These are phyloP conservation scores for Kodamaea sagamina DNA, from an alignment of 805 yeast genomes.

Conservation along the genomic window DNA sequence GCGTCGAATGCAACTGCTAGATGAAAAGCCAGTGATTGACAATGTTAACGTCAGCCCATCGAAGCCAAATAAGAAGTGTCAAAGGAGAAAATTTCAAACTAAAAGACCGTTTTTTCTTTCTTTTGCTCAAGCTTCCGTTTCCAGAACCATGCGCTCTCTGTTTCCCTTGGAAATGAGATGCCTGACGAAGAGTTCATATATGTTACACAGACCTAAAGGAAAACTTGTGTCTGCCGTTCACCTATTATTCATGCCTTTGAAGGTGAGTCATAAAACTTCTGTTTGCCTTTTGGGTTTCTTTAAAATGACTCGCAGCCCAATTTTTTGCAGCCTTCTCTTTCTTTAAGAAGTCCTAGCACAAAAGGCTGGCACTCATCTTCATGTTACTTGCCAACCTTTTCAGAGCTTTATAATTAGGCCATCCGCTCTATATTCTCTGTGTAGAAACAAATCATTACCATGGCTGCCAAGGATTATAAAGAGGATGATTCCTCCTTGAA, in stretches of 20 bases:
- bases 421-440: not conserved
- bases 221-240: constrained; percentile 4
- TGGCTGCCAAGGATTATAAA: constrained; percentile 2
- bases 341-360: constrained; percentile 1
- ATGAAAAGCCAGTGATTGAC: no score
- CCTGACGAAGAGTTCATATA: not conserved
- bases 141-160: constrained; percentile 2
- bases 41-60: no score
- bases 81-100: not conserved
- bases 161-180: not conserved
- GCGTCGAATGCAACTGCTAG: no score
- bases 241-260: not conserved
- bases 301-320: not conserved
- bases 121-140: not conserved
- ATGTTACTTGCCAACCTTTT: not conserved
- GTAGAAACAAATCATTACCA: not conserved
- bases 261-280: constrained; percentile 5
- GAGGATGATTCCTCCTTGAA: constrained; percentile 13
- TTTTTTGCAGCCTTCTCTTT: constrained; percentile 3
- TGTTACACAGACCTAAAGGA: not conserved
- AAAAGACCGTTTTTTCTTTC: not conserved
- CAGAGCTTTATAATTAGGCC: constrained; percentile 3
- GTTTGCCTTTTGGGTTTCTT: not conserved
- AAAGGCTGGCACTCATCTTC: not conserved
- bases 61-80: not conserved